Evolutionary conservation across 2,329 filamentous ascomycete species (phyloP), one percentile per base, ranked within the genome.

Genomic region (Phialemoniopsis sp.): DNA sequence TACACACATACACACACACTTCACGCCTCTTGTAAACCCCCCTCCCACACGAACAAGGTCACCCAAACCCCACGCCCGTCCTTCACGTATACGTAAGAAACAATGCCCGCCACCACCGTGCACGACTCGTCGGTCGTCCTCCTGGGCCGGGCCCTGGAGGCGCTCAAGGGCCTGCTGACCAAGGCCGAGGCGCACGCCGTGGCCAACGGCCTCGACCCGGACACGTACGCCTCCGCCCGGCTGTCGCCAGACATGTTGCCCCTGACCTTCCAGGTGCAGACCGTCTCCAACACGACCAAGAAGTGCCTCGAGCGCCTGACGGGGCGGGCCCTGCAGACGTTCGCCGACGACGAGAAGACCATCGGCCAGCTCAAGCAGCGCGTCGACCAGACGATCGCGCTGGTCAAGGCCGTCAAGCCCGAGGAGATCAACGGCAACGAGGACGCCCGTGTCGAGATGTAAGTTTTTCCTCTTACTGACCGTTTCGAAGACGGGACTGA

Each of bases 211-310:
- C 28, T 50, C 29, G 47, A 53, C 31, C 36, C 46, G 15, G 47
- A 53, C 38, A 38, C 43, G 8, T 54, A 55, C 36, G 46, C 50
- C 35, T 18, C 40, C 13, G 47, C 53, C 16, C 42, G 49, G 4
- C 51, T 67, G 3, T 31, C 41, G 32, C 49, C 55, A 3, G 63
- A 64, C 51, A 65, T 66, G 57, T 45, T 49, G 13, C 58, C 60
- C 13, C 52, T 67, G 15, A 44, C 37, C 29, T 60, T 60, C 50
- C 62, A 67, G 41, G 47, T 66, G 13, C 52, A 57, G 37, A 47
- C 51, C 21, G 53, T 50, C 8, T 55, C 54, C 38, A 55, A 56
- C 45, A 53, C 50, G 1, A 47, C 48, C 46, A 55, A 54, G 46
- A 51, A 53, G 37, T 41, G 46, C 30, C 31, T 64, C 28, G 45